Percentiles rank a stretch among this genome's conserved stretches.
These are phyloP conservation scores for Coemansia sp. DNA, from an alignment of 192 early-diverging fungal species.

Conservation along the genomic window DNA sequence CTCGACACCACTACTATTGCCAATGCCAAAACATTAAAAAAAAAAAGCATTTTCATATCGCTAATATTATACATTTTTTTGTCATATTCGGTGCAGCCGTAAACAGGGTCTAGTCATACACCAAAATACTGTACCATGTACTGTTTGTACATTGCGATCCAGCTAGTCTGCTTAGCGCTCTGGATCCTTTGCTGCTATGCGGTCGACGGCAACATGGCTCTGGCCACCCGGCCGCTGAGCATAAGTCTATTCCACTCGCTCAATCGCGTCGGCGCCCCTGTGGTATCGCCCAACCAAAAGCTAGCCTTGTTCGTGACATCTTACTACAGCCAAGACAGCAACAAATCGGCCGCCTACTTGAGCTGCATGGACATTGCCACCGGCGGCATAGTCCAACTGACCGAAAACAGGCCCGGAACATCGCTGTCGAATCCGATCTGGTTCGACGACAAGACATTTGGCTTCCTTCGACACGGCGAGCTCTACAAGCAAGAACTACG, in stretches of 20 bases:
- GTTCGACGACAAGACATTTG: constrained; percentile 32
- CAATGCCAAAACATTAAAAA: not conserved
- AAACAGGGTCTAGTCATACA: not conserved
- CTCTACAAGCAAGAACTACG: constrained; percentile 29
- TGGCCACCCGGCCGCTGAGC: constrained; percentile 18
- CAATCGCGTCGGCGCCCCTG: constrained; percentile 22
- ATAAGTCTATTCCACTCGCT: constrained; percentile 30
- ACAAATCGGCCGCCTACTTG: constrained; percentile 21
- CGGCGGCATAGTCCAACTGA: constrained; percentile 27
- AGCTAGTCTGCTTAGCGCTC: constrained; percentile 7
- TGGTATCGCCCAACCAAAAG: constrained; percentile 31
- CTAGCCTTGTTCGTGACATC: constrained; percentile 23
- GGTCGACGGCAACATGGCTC: constrained; percentile 5
- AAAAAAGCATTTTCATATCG: not conserved
- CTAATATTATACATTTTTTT: not conserved
- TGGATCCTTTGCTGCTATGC: constrained; percentile 7
- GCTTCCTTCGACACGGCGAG: constrained; percentile 22
- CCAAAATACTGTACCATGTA: not conserved
- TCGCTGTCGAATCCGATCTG: constrained; percentile 26
- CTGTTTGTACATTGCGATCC: not conserved
- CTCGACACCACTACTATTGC: not conserved
- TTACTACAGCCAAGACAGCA: constrained; percentile 26
- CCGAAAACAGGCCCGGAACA: constrained; percentile 15
- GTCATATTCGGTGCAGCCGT: not conserved
- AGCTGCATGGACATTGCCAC: constrained; percentile 29